A percentile compares a stretch with the other conserved stretches of the same genome.
Evolutionary conservation across 345 rosid species (phyloP).

Genomic region (Euphorbia pulcherrima): DNA sequence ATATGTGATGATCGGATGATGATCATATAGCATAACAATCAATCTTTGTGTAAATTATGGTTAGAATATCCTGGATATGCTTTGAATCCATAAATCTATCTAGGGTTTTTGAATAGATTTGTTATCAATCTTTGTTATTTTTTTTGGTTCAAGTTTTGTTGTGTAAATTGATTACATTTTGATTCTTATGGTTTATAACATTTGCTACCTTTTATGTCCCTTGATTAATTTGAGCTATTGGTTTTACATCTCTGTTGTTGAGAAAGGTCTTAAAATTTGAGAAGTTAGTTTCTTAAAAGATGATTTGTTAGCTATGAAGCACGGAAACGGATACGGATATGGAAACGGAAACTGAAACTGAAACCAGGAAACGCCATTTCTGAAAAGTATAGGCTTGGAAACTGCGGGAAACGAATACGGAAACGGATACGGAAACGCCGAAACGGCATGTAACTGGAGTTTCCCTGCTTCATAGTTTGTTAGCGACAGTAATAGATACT

Average conservation of each 20-base stretch:
- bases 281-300: neutral
- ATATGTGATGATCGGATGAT: neutral
- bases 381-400: too few species aligned
- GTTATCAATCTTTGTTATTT: neutral
- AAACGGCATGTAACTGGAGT: too few species aligned
- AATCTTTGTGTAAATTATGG: neutral
- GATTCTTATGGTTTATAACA: neutral
- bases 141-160: neutral
- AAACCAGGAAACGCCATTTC: too few species aligned
- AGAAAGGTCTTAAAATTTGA: too few species aligned
- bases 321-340: too few species aligned
- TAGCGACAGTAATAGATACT: too few species aligned
- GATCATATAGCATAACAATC: neutral
- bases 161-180: neutral
- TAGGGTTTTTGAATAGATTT: neutral
- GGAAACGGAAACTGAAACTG: too few species aligned
- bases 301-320: neutral
- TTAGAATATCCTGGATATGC: neutral
- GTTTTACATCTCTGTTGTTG: too few species aligned
- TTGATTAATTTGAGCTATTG: too few species aligned
- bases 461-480: too few species aligned
- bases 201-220: neutral
- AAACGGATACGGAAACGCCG: too few species aligned
- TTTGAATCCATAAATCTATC: neutral
- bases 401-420: too few species aligned